Evolutionary conservation across 306 rosid species (phyloP), one percentile per base, ranked within the genome.

Genomic region (Sicyos edulis): DNA sequence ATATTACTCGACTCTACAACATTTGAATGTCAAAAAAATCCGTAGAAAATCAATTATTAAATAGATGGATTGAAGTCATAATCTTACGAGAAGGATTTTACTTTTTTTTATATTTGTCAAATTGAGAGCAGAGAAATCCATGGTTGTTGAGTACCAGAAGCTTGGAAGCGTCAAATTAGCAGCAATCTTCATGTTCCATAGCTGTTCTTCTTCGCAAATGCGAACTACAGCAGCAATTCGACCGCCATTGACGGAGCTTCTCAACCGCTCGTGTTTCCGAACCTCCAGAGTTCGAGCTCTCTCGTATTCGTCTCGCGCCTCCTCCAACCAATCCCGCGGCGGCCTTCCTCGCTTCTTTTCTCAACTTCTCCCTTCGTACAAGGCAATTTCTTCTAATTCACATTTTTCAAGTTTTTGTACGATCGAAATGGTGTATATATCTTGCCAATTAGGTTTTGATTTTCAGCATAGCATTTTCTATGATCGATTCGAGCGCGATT

Each of bases 301-400:
- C 73, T 83, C 88, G 6, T 79, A 88, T 57, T 81, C 92, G 17
- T 78, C 86, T 67, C 63, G 77, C n/a, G 83, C 77, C 63, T 82
- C 76, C 62, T 78, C 77, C 20, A 87, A 86, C 74, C 98, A 92
- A 65, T 85, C 96, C 72, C 90, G 96, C 6, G 96, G 96, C 17
- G 91, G 96, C 66, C 96, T 90, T 74, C 93, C 98, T 71, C 96
- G 98, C 19, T 92, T 92, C 81, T 90, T 76, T 81, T 90, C 98
- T 51, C 79, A 82, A n/a, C 65, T 81, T 51, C 91, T 90, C 19
- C 98, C 98, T 78, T 66, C 87, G 79, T 72, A 86, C 61, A 92
- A 90, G 98, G 98, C 79, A 70, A 49, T 6, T 57, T 52, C 81
- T 70, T 22, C 29, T 10, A 20, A 15, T 57, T 57, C 62, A 21